These are phyloP conservation scores for Talinum fruticosum DNA, from an alignment of 148 eudicot species.

Conservation along the genomic window DNA sequence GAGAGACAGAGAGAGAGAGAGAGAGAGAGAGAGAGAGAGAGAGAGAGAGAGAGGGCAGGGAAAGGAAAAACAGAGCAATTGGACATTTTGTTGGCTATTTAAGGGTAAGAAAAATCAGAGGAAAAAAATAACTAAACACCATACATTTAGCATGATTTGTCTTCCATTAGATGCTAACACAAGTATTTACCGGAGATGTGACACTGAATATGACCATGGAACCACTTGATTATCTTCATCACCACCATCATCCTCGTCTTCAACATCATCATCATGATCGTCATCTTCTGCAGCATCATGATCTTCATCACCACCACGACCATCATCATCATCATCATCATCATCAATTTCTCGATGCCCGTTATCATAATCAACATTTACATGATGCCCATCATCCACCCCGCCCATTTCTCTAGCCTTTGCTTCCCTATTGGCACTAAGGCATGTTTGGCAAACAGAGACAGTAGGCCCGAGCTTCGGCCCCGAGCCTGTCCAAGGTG, in stretches of 20 bases:
- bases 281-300: conserved; percentile 6
- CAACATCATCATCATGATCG: conserved; percentile 7
- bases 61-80: neutral
- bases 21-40: too few relatives aligned
- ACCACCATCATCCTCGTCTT: conserved; percentile 14
- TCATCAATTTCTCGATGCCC: neutral
- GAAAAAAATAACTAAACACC: neutral
- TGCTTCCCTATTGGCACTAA: neutral
- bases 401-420: neutral
- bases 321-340: neutral
- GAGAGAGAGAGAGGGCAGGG: neutral
- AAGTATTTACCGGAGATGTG: conserved; percentile 18
- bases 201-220: conserved; percentile 25
- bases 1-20: neutral
- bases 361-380: neutral
- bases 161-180: neutral
- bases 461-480: conserved; percentile 25
- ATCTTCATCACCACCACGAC: conserved; percentile 5
- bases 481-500: conserved; percentile 24
- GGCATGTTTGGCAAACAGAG: conserved; percentile 25
- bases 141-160: neutral
- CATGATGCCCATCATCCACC: neutral
- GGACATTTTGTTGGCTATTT: neutral
- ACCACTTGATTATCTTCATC: conserved; percentile 39
- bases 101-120: neutral